Percentiles rank a stretch among this genome's conserved stretches.
phyloP scores from a whole-genome alignment of 345 rosid genomes.

The Corchorus olitorius region DNA sequence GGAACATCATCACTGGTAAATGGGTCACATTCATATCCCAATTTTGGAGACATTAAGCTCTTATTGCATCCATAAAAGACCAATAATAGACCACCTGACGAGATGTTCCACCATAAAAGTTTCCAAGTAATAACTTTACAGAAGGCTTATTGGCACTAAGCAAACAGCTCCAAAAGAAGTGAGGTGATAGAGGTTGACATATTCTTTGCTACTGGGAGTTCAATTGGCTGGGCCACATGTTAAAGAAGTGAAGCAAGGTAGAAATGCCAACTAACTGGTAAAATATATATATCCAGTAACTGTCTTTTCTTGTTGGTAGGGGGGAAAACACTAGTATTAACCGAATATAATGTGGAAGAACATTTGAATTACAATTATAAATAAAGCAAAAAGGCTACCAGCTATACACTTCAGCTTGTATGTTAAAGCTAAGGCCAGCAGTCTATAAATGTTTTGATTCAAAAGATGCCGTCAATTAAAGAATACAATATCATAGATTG shows the following conservation, averaged over 20 bases:
- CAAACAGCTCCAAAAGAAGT: too few relatives aligned
- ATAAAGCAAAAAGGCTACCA: background rate
- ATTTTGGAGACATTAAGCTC: background rate
- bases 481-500: slow-evolving; percentile 13
- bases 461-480: background rate
- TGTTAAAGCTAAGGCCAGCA: background rate
- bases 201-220: background rate
- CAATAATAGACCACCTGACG: too few relatives aligned
- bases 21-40: background rate
- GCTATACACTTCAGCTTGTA: background rate
- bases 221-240: background rate
- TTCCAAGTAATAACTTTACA: too few relatives aligned
- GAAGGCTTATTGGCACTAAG: too few relatives aligned
- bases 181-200: too few relatives aligned
- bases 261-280: background rate
- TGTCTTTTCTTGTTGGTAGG: background rate
- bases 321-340: background rate
- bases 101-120: too few relatives aligned
- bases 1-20: background rate
- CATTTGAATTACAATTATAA: too few relatives aligned
- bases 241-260: background rate
- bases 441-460: background rate
- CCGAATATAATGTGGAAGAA: background rate
- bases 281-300: background rate
- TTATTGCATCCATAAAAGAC: too few relatives aligned